A percentile compares a stretch with the other conserved stretches of the same genome.
phyloP scores from a whole-genome alignment of 306 rosid genomes.

The Medicago lupulina region DNA sequence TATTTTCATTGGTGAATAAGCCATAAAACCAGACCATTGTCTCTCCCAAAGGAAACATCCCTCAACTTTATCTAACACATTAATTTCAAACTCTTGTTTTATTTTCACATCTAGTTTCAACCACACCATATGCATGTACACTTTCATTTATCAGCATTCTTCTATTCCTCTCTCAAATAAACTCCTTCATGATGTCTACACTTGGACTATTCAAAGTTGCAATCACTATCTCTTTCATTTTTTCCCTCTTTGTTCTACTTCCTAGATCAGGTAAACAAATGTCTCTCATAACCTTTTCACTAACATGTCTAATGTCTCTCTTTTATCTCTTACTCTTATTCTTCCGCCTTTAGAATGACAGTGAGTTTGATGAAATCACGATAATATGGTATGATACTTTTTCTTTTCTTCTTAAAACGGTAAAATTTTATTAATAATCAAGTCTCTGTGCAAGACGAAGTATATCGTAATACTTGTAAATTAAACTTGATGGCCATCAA shows the following conservation, averaged over 20 bases:
- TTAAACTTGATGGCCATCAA: too few species aligned
- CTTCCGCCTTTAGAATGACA: neutral
- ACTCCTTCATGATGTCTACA: conserved; percentile 43
- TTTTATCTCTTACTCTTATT: too few species aligned
- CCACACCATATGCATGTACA: neutral
- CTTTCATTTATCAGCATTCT: neutral
- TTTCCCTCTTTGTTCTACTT: conserved; percentile 49
- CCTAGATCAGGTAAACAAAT: conserved; percentile 53
- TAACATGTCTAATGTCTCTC: too few species aligned
- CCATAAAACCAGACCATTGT: conserved; percentile 58
- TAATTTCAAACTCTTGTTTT: conserved; percentile 22
- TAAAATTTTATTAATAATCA: too few species aligned
- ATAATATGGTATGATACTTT: too few species aligned
- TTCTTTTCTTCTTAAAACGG: too few species aligned
- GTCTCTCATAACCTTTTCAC: neutral
- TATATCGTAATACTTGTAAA: too few species aligned
- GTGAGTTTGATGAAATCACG: neutral
- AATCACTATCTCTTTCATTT: conserved; percentile 60
- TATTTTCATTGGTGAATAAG: conserved; percentile 47
- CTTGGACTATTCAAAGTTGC: conserved; percentile 39
- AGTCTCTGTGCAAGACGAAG: too few species aligned
- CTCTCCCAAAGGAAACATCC: conserved; percentile 58
- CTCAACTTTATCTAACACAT: conserved; percentile 43
- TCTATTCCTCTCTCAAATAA: neutral
- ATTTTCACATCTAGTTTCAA: conserved; percentile 15